These are phyloP conservation scores for Chrysochromulina tobinii DNA, from an alignment of 78 protist genomes.

Conservation along the genomic window DNA sequence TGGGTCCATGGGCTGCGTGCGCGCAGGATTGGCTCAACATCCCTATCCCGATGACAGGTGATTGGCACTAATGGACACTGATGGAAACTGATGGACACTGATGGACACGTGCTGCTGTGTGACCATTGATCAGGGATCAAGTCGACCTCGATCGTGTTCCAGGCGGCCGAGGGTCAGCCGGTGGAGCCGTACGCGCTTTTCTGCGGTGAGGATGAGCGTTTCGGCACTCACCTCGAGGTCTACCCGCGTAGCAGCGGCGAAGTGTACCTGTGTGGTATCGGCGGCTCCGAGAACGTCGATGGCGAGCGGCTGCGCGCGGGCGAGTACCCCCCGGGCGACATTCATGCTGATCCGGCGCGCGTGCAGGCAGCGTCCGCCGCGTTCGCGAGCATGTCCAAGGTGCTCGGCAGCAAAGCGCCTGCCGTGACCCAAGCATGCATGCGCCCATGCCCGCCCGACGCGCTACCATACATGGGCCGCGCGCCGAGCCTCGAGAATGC, in stretches of 20 bases:
- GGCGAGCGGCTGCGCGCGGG: not conserved
- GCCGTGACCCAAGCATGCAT: conserved; percentile 23
- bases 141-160: conserved; percentile 24
- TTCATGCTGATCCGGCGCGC: conserved; percentile 1
- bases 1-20: conserved; percentile 42
- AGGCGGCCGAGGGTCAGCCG: not conserved
- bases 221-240: conserved; percentile 42
- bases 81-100: no score
- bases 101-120: no score
- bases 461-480: conserved; percentile 22
- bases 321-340: not conserved
- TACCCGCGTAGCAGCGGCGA: conserved; percentile 9
- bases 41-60: not conserved
- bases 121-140: not conserved
- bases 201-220: conserved; percentile 19
- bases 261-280: conserved; percentile 42
- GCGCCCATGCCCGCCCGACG: conserved; percentile 55
- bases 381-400: not conserved
- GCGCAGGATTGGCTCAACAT: conserved; percentile 26
- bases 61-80: no score
- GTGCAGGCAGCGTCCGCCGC: not conserved
- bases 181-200: conserved; percentile 37
- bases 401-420: not conserved
- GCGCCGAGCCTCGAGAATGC: conserved; percentile 7
- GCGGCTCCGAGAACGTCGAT: conserved; percentile 34